phyloP scores from a whole-genome alignment of 441 rosid species.

The Bocquillonia castaneifolia region DNA sequence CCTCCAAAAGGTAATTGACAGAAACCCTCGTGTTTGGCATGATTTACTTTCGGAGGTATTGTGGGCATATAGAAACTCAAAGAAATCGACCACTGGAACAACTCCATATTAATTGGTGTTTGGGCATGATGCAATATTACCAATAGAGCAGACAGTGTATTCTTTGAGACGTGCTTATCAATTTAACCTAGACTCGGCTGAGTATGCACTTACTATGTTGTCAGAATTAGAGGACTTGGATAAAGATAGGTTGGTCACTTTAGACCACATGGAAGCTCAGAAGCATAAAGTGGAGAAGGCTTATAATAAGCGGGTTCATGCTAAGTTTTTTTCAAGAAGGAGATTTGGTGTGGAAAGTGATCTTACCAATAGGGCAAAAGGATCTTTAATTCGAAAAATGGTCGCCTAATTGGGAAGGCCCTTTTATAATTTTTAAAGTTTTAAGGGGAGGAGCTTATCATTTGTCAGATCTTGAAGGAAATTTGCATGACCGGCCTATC shows the following conservation, averaged over 20 bases:
- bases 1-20: not conserved
- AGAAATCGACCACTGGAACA: not conserved
- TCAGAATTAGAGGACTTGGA: not conserved
- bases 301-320: not conserved
- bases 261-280: not conserved
- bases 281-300: not conserved
- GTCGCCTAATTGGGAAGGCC: not conserved
- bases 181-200: not conserved
- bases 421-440: not conserved
- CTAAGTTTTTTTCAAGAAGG: fast-evolving
- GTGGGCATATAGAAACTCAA: too few species aligned
- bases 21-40: not conserved
- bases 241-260: not conserved
- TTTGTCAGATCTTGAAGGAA: not conserved
- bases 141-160: not conserved
- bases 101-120: not conserved
- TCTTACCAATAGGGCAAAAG: not conserved
- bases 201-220: not conserved
- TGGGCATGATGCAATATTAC: not conserved
- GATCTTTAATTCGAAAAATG: not conserved
- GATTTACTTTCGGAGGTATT: not conserved
- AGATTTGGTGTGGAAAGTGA: not conserved
- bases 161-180: not conserved
- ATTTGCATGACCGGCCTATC: not conserved
- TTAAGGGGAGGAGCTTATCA: not conserved